These are phyloP conservation scores for Entomortierella chlamydospora DNA, from an alignment of 192 early-diverging fungal species.

Conservation along the genomic window DNA sequence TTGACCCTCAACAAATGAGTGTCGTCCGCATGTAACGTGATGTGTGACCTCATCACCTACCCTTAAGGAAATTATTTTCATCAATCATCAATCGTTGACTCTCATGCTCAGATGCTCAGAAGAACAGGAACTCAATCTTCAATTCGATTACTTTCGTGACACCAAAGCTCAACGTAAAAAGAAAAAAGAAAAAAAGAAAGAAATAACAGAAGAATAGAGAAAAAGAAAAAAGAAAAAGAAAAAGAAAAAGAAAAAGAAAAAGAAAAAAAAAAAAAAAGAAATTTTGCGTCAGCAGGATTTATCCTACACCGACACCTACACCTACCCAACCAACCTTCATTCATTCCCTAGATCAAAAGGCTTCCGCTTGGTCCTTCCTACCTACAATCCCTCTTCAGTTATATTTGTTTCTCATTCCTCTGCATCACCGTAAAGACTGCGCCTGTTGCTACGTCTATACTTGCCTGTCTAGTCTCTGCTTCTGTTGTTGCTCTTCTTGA, in stretches of 20 bases:
- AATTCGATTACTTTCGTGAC: neutral
- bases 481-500: conserved; percentile 5
- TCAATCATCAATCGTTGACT: too few relatives aligned
- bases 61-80: too few relatives aligned
- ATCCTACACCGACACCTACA: too few relatives aligned
- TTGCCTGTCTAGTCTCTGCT: neutral
- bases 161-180: neutral
- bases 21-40: too few relatives aligned
- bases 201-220: neutral
- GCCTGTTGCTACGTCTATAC: conserved; percentile 12
- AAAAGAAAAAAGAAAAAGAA: neutral
- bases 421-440: conserved; percentile 25
- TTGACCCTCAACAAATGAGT: too few relatives aligned
- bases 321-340: neutral
- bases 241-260: neutral
- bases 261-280: neutral
- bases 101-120: too few relatives aligned
- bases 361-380: neutral
- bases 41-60: too few relatives aligned
- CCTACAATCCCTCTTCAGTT: neutral
- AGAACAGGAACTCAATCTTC: neutral
- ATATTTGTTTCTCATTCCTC: conserved; percentile 1
- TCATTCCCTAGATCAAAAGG: neutral
- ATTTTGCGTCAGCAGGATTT: too few relatives aligned
- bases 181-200: neutral